Conservation (phyloP, 108 stramenopile species). For the Skeletonema marinoi region DNA sequence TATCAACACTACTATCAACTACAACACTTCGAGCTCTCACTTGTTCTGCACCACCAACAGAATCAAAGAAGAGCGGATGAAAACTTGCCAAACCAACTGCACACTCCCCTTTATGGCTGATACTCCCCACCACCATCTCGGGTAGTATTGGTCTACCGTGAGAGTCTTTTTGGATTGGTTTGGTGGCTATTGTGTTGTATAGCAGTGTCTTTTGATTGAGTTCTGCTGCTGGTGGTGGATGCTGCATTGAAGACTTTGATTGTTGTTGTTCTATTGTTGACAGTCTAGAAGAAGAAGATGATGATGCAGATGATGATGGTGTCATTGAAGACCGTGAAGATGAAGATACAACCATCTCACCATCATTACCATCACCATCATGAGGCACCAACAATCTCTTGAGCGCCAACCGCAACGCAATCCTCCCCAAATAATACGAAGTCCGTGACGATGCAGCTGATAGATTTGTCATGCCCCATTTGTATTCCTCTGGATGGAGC, state of each 20-base stretch:
- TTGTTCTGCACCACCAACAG: too few relatives aligned
- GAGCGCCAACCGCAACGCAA: constrained; percentile 73
- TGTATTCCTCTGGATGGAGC: constrained; percentile 69
- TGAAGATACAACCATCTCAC: not conserved
- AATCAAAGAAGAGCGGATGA: not conserved
- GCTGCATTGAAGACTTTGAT: too few relatives aligned
- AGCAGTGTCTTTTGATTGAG: not conserved
- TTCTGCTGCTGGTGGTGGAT: too few relatives aligned
- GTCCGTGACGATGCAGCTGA: constrained; percentile 22
- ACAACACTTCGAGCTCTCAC: too few relatives aligned
- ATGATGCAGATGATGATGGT: not conserved
- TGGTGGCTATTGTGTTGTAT: constrained; percentile 17
- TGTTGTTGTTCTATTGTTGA: not conserved
- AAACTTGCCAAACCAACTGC: constrained; percentile 43
- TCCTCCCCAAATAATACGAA: constrained; percentile 77
- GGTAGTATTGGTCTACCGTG: constrained; percentile 73
- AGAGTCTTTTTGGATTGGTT: constrained; percentile 66
- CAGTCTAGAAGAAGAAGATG: not conserved
- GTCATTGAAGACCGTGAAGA: too few relatives aligned
- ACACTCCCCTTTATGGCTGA: constrained; percentile 71
- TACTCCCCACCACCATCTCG: constrained; percentile 59
- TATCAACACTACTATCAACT: not conserved
- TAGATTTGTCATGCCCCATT: constrained; percentile 49
- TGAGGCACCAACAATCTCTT: constrained; percentile 11
- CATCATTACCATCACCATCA: not conserved